A percentile compares a stretch with the other conserved stretches of the same genome.
These are phyloP conservation scores for Didymellaceae sp. DNA, from an alignment of 2,329 filamentous ascomycete species.

Conservation along the genomic window DNA sequence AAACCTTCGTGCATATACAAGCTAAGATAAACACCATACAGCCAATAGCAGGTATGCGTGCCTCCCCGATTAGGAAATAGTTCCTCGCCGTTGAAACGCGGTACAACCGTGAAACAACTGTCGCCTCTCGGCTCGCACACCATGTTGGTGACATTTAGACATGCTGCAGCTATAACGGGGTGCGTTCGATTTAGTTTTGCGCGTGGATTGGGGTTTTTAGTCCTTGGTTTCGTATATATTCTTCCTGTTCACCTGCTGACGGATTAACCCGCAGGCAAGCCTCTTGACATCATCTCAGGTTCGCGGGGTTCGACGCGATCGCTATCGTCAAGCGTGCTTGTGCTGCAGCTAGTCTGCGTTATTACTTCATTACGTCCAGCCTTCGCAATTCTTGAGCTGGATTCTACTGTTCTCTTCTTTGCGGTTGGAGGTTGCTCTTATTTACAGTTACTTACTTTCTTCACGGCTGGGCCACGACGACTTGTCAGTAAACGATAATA, in stretches of 20 bases:
- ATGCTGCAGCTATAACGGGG: conserved; percentile 22
- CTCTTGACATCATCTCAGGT: conserved; percentile 14
- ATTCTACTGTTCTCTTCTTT: background rate
- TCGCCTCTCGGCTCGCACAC: conserved; percentile 17
- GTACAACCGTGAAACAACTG: conserved; percentile 28
- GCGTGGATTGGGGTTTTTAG: conserved; percentile 12
- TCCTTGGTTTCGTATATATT: conserved; percentile 6
- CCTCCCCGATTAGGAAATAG: background rate
- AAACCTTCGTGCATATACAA: conserved; percentile 20
- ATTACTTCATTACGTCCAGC: conserved; percentile 17
- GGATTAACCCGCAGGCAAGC: conserved; percentile 2
- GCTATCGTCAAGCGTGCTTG: conserved; percentile 7
- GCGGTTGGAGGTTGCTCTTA: background rate
- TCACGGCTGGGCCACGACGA: background rate
- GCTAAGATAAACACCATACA: conserved; percentile 7
- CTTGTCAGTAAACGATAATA: background rate
- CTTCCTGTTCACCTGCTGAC: background rate
- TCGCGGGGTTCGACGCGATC: conserved; percentile 9
- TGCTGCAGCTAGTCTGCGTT: conserved; percentile 8
- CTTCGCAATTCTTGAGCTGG: conserved; percentile 9
- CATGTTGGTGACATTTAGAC: conserved; percentile 6
- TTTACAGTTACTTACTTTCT: background rate
- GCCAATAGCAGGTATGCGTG: conserved; percentile 15
- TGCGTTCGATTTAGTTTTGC: conserved; percentile 13
- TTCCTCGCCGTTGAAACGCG: conserved; percentile 24